Percentiles rank a stretch among this genome's conserved stretches.
phyloP scores from a whole-genome alignment of 1,139 yeast species.

The Protomyces gravidus region DNA sequence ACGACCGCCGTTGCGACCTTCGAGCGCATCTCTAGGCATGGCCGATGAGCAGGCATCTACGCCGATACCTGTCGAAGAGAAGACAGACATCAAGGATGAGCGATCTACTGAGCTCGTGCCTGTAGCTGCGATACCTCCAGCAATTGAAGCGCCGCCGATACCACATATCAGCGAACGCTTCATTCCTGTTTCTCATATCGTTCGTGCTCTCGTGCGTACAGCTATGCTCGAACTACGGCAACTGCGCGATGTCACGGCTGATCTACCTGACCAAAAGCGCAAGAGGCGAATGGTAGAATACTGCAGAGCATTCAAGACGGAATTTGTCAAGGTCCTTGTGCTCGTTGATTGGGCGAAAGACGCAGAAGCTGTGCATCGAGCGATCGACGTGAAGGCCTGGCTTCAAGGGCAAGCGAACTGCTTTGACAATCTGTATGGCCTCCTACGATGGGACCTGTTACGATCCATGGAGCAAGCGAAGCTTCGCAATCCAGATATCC shows the following conservation, averaged over 20 bases:
- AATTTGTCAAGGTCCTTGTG: slow-evolving; percentile 76
- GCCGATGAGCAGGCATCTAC: not conserved
- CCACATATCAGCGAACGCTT: slow-evolving; percentile 76
- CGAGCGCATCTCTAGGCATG: not conserved
- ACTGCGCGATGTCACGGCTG: slow-evolving; percentile 56
- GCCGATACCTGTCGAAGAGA: not conserved
- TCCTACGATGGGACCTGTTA: slow-evolving; percentile 52
- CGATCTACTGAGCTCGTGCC: not conserved
- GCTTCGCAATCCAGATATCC: slow-evolving; percentile 80
- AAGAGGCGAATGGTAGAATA: slow-evolving; percentile 65
- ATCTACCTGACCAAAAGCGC: slow-evolving; percentile 56
- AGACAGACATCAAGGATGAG: not conserved
- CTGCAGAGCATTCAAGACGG: slow-evolving; percentile 68
- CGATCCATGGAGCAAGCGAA: slow-evolving; percentile 68
- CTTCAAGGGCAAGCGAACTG: slow-evolving; percentile 73
- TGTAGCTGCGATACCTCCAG: no score
- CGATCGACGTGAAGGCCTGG: slow-evolving; percentile 86
- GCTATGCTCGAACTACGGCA: slow-evolving; percentile 63
- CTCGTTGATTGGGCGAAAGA: slow-evolving; percentile 80
- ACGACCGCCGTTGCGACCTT: no score
- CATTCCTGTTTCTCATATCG: slow-evolving; percentile 56
- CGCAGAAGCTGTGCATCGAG: slow-evolving; percentile 61
- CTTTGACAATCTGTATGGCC: slow-evolving; percentile 61
- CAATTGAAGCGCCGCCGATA: slow-evolving; percentile 46
- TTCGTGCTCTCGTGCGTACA: slow-evolving; percentile 58